Conservation (phyloP, 2,329 filamentous ascomycete genomes). For the Nigrograna mackinnonii region DNA sequence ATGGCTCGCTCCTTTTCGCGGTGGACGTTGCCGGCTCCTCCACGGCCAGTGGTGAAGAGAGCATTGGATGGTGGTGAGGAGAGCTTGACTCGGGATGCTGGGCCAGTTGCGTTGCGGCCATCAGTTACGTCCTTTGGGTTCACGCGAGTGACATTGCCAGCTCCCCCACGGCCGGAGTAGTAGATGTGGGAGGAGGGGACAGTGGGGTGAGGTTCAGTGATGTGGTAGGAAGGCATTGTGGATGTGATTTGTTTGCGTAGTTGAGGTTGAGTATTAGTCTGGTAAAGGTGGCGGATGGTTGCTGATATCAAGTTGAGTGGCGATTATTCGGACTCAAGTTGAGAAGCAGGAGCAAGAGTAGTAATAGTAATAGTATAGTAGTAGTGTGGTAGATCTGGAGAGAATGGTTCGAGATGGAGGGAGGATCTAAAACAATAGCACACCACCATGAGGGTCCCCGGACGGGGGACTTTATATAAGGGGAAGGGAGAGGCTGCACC, state of each 20-base stretch:
- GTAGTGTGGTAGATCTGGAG: constrained; percentile 13
- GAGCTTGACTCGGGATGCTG: constrained; percentile 55
- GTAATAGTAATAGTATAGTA: constrained; percentile 14
- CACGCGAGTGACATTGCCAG: constrained; percentile 61
- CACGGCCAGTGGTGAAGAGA: constrained; percentile 68
- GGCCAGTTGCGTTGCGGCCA: constrained; percentile 48
- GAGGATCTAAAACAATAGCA: constrained; percentile 14
- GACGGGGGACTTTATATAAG: constrained; percentile 24
- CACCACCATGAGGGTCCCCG: constrained; percentile 6
- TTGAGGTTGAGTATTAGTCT: constrained; percentile 5
- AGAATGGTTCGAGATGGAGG: too few relatives aligned
- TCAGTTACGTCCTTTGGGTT: constrained; percentile 58
- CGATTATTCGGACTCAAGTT: constrained; percentile 6
- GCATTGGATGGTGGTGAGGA: constrained; percentile 48
- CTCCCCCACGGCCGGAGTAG: constrained; percentile 60
- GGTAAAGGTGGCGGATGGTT: too few relatives aligned
- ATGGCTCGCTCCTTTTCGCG: constrained; percentile 59
- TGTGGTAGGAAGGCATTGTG: constrained; percentile 52
- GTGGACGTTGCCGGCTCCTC: constrained; percentile 69
- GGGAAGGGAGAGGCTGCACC: background rate
- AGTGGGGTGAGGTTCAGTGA: constrained; percentile 66
- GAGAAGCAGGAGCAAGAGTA: constrained; percentile 11
- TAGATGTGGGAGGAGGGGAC: constrained; percentile 56
- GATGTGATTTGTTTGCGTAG: constrained; percentile 15
- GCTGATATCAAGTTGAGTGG: constrained; percentile 8